phyloP scores from a whole-genome alignment of 2,329 filamentous ascomycete species.

The Sporothrix protearum region DNA sequence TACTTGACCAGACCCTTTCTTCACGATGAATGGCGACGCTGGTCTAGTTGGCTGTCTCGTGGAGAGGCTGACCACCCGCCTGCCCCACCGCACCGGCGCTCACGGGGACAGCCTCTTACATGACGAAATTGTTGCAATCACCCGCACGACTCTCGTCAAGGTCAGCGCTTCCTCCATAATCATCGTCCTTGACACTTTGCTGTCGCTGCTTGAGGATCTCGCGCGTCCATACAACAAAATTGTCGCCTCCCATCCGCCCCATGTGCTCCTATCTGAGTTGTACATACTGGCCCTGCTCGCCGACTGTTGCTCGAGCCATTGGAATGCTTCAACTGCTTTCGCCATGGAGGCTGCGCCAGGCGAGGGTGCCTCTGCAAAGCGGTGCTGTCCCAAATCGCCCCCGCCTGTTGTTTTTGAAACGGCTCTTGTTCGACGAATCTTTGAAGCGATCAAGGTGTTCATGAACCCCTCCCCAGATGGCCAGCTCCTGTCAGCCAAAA shows the following conservation, averaged over 20 bases:
- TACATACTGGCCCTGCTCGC: constrained; percentile 61
- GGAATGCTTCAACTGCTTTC: constrained; percentile 40
- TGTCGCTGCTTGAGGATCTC: constrained; percentile 58
- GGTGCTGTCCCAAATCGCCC: constrained; percentile 31
- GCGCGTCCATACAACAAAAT: constrained; percentile 49
- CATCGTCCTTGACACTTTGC: constrained; percentile 54
- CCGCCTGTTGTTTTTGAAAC: constrained; percentile 46
- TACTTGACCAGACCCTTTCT: constrained; percentile 18
- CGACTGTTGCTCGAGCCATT: constrained; percentile 62
- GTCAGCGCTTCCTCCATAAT: constrained; percentile 54
- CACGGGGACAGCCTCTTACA: constrained; percentile 54
- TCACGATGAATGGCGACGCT: constrained; percentile 56
- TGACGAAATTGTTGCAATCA: constrained; percentile 60
- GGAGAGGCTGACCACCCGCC: constrained; percentile 59
- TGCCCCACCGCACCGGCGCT: constrained; percentile 61
- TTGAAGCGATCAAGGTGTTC: constrained; percentile 55
- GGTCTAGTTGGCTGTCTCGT: constrained; percentile 59
- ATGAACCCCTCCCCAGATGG: constrained; percentile 57
- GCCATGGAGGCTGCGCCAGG: constrained; percentile 28
- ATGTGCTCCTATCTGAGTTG: constrained; percentile 61
- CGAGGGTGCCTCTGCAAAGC: constrained; percentile 23
- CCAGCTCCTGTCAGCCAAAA: constrained; percentile 53
- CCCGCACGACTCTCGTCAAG: constrained; percentile 58
- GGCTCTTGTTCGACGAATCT: constrained; percentile 51
- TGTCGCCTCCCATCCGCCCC: constrained; percentile 52